Conservation (phyloP, 352 stramenopile genomes). For the Phytophthora pisi region DNA sequence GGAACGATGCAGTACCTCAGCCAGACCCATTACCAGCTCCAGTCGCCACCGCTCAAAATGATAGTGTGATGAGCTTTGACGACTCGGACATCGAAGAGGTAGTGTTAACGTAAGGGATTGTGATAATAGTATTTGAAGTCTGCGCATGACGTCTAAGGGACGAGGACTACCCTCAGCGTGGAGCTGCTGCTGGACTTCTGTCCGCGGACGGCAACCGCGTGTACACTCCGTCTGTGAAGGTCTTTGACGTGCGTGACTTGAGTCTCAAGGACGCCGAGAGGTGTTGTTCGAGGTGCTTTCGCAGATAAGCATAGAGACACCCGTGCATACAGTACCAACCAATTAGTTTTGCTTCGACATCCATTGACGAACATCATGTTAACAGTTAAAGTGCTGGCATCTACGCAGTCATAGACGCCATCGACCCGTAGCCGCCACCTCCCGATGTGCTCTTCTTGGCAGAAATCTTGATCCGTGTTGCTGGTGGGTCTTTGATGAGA, state of each 20-base stretch:
- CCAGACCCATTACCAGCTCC: not conserved
- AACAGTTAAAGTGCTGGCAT: not conserved
- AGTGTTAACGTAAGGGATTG: conserved; percentile 35
- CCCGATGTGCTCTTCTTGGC: conserved; percentile 5
- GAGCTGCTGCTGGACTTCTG: conserved; percentile 99
- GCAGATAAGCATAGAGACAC: too few species aligned
- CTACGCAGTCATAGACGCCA: conserved; percentile 6
- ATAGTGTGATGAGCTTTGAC: conserved; percentile 46
- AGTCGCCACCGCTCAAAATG: conserved; percentile 4
- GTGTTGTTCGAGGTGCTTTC: conserved; percentile 96
- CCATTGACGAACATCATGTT: not conserved
- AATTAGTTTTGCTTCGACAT: conserved; percentile 13
- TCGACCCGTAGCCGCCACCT: conserved; percentile 22
- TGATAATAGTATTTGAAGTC: not conserved
- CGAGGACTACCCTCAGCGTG: conserved; percentile 91
- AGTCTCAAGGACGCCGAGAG: conserved; percentile 98
- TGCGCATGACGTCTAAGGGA: not conserved
- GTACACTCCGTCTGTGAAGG: conserved; percentile 97
- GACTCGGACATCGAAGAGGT: conserved; percentile 72
- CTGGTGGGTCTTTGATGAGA: conserved; percentile 39
- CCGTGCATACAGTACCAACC: conserved; percentile 7
- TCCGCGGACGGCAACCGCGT: conserved; percentile 95
- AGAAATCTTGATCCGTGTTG: conserved; percentile 1
- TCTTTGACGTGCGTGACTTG: conserved; percentile 94
- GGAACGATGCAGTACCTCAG: not conserved